Conservation (phyloP, 306 rosid species). For the Quercus variabilis region DNA sequence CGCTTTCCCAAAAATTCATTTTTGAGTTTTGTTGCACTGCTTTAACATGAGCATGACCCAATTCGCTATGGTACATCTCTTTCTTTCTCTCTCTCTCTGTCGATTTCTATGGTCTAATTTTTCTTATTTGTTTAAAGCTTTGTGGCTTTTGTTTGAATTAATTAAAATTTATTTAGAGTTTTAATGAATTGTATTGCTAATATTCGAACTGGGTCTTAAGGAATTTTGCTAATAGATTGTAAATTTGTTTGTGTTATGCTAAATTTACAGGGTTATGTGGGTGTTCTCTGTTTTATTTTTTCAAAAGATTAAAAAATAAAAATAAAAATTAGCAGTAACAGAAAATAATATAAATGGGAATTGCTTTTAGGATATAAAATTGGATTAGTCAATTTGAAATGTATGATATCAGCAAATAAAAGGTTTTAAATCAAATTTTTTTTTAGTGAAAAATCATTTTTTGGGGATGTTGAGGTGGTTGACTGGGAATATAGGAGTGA, state of each 20-base stretch:
- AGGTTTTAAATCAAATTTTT: not conserved
- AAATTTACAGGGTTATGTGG: not conserved
- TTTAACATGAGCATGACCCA: conserved; percentile 62
- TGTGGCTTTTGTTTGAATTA: conserved; percentile 1
- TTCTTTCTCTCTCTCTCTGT: not conserved
- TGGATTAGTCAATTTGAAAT: not conserved
- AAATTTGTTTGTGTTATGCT: not conserved
- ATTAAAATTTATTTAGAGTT: too few species aligned
- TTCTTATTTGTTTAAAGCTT: conserved; percentile 8
- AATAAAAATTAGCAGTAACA: too few species aligned
- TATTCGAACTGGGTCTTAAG: conserved; percentile 8
- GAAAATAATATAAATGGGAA: not conserved
- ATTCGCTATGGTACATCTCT: conserved; percentile 77
- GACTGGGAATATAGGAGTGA: not conserved
- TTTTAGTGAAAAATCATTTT: not conserved
- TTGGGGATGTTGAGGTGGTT: not conserved
- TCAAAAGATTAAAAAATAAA: not conserved
- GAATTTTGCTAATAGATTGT: not conserved
- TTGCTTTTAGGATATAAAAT: not conserved
- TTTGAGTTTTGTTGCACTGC: not conserved
- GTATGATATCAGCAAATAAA: not conserved
- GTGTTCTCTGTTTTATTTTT: not conserved
- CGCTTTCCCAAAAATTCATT: not conserved
- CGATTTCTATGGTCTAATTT: not conserved
- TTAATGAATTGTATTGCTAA: not conserved